Evolutionary conservation across 1,139 yeast genomes (phyloP).

Genomic region (Saccharomyces hybrid): DNA sequence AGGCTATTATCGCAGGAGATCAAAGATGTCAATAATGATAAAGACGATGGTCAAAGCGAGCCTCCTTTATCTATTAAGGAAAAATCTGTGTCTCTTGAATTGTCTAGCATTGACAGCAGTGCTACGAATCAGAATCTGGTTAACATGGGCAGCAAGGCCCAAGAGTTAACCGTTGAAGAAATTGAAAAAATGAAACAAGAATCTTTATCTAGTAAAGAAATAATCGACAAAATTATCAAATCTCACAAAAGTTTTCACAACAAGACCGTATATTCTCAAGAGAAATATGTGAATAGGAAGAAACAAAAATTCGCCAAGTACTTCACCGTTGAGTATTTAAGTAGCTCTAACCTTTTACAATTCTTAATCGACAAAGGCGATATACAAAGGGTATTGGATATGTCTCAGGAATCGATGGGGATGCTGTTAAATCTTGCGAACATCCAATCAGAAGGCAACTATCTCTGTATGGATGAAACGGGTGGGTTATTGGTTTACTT

Average conservation of each 20-base stretch:
- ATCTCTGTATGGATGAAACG: conserved; percentile 83
- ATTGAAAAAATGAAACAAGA: conserved; percentile 71
- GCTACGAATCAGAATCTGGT: conserved; percentile 64
- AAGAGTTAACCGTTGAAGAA: conserved; percentile 64
- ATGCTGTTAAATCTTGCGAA: conserved; percentile 70
- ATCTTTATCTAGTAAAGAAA: conserved; percentile 67
- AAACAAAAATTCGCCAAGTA: conserved; percentile 84
- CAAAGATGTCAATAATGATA: conserved; percentile 1
- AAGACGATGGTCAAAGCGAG: conserved; percentile 15
- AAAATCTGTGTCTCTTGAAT: conserved; percentile 19
- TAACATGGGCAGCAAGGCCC: conserved; percentile 70
- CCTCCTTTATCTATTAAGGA: conserved; percentile 28
- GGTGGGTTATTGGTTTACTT: conserved; percentile 81
- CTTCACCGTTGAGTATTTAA: conserved; percentile 73
- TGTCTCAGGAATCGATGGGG: conserved; percentile 80
- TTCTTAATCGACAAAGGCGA: conserved; percentile 71
- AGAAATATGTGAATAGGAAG: conserved; percentile 82
- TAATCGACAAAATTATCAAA: conserved; percentile 73
- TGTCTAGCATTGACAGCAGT: conserved; percentile 37
- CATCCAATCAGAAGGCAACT: conserved; percentile 82
- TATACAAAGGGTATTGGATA: conserved; percentile 60
- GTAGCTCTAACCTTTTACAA: conserved; percentile 68
- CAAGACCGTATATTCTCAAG: conserved; percentile 85
- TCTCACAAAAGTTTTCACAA: conserved; percentile 83
- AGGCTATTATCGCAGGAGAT: conserved; percentile 6